These are phyloP conservation scores for Lepiota brunneoincarnata DNA, from an alignment of 768 basidiomycete species.

Conservation along the genomic window DNA sequence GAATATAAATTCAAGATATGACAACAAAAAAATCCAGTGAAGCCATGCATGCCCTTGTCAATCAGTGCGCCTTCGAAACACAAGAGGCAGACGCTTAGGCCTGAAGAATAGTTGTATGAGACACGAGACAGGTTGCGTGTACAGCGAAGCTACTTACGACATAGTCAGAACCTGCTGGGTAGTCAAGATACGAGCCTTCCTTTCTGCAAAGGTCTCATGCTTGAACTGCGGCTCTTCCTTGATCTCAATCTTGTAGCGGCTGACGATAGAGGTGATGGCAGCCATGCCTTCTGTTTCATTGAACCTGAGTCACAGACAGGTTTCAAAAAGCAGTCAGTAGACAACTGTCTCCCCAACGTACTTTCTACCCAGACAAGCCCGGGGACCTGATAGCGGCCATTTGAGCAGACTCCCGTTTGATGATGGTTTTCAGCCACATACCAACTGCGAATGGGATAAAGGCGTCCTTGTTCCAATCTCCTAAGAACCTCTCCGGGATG, in stretches of 20 bases:
- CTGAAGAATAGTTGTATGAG: slow-evolving; percentile 10
- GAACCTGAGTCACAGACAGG: slow-evolving; percentile 30
- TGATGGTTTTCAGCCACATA: neutral
- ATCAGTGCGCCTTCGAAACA: slow-evolving; percentile 13
- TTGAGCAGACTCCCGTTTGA: neutral
- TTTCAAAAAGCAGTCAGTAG: neutral
- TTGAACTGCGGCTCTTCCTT: slow-evolving; percentile 50
- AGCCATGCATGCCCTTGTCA: neutral
- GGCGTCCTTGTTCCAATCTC: slow-evolving; percentile 17
- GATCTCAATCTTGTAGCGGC: slow-evolving; percentile 43
- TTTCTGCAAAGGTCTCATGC: slow-evolving; percentile 43
- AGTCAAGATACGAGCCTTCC: slow-evolving; percentile 38
- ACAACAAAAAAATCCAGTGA: neutral
- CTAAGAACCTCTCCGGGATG: slow-evolving; percentile 20
- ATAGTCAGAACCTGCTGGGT: slow-evolving; percentile 36
- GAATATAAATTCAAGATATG: neutral
- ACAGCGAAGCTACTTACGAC: slow-evolving; percentile 33
- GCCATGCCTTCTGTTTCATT: slow-evolving; percentile 52
- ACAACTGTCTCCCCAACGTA: slow-evolving; percentile 13
- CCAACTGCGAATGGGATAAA: slow-evolving; percentile 16
- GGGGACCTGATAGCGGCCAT: slow-evolving; percentile 26
- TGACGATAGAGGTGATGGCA: slow-evolving; percentile 46
- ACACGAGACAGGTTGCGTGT: neutral
- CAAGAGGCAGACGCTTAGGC: slow-evolving; percentile 23
- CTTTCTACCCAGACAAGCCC: slow-evolving; percentile 45